These are phyloP conservation scores for Sclerotinia spermophila DNA, from an alignment of 2,329 filamentous ascomycete genomes.

Conservation along the genomic window DNA sequence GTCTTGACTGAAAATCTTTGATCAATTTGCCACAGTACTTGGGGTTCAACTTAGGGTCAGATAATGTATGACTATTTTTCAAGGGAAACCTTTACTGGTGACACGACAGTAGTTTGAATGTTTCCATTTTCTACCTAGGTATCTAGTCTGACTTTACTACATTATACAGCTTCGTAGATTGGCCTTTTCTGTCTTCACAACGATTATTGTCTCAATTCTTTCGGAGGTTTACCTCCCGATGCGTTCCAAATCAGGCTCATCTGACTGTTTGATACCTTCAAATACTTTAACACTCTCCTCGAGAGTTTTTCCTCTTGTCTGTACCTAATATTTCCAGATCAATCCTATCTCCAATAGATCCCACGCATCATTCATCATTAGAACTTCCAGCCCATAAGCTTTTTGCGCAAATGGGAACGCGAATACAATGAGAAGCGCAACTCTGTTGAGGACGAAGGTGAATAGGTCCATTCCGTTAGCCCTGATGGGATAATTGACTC, in stretches of 20 bases:
- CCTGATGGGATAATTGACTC: slow-evolving; percentile 48
- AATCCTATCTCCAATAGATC: slow-evolving; percentile 19
- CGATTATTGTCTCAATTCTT: background rate
- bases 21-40: background rate
- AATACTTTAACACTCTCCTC: slow-evolving; percentile 40
- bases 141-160: background rate
- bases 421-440: slow-evolving; percentile 40
- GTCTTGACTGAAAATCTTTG: no score
- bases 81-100: background rate
- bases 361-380: slow-evolving; percentile 44
- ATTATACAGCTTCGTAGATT: background rate
- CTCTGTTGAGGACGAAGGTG: slow-evolving; percentile 33
- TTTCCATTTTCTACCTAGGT: background rate
- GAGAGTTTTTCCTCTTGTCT: slow-evolving; percentile 39
- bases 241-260: slow-evolving; percentile 22
- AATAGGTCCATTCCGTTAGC: slow-evolving; percentile 46
- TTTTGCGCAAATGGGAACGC: slow-evolving; percentile 43
- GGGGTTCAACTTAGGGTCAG: background rate
- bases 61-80: background rate
- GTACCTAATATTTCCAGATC: slow-evolving; percentile 35
- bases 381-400: slow-evolving; percentile 45
- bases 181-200: background rate
- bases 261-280: slow-evolving; percentile 30
- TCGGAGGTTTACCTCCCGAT: background rate
- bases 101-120: background rate